Conservation (phyloP, 495 filamentous ascomycete species). For the Elasticomyces elasticus region DNA sequence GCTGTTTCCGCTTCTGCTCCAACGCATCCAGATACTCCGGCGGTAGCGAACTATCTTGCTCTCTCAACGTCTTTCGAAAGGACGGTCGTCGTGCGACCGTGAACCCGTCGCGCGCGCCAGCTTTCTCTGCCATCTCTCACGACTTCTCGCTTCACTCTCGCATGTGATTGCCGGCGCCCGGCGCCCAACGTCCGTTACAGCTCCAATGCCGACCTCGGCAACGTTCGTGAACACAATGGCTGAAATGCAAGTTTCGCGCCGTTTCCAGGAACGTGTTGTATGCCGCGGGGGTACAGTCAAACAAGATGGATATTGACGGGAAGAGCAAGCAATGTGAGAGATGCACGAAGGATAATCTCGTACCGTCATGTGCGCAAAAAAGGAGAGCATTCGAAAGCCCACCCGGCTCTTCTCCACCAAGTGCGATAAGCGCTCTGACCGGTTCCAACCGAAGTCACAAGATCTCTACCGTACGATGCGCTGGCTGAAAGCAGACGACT, state of each 20-base stretch:
- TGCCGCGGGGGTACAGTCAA: too few species aligned
- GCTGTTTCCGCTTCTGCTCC: conserved; percentile 22
- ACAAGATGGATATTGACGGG: neutral
- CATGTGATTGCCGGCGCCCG: neutral
- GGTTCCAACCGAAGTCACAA: too few species aligned
- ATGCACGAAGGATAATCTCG: neutral
- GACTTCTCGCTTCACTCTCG: neutral
- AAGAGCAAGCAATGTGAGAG: neutral
- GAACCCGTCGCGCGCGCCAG: neutral
- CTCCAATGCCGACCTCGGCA: neutral
- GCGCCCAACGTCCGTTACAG: neutral
- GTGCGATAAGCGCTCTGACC: too few species aligned
- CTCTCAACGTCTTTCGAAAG: conserved; percentile 6
- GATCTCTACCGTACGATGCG: too few species aligned
- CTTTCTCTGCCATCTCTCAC: conserved; percentile 9
- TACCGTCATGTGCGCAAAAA: too few species aligned
- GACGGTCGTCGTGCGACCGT: conserved; percentile 9
- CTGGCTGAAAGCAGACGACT: too few species aligned
- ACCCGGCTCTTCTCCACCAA: too few species aligned
- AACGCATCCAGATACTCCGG: conserved; percentile 16
- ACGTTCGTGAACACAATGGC: too few species aligned
- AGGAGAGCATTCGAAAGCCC: neutral
- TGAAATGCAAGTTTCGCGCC: too few species aligned
- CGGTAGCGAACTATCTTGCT: conserved; percentile 9
- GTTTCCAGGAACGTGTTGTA: too few species aligned